phyloP scores from a whole-genome alignment of 2,329 filamentous ascomycete species.

The Sporothrix dimorphospora region DNA sequence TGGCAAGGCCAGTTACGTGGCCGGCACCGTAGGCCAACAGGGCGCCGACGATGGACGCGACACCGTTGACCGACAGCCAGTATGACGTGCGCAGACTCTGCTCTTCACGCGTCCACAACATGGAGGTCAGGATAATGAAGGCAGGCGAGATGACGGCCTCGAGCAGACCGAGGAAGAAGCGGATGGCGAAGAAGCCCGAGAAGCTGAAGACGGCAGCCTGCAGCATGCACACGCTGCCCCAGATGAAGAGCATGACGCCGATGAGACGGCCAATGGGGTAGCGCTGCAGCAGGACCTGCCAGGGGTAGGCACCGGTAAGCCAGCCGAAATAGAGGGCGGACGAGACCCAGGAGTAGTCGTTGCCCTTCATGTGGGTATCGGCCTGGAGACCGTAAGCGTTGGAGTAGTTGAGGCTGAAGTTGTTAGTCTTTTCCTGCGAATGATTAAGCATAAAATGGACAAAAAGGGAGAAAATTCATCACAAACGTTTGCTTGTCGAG shows the following conservation, averaged over 20 bases:
- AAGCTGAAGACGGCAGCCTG: conserved; percentile 43
- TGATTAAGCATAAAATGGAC: not conserved
- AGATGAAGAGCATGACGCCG: conserved; percentile 51
- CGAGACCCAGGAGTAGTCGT: conserved; percentile 50
- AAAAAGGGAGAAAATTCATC: no score
- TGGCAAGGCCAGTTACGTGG: conserved; percentile 29
- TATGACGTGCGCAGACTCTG: conserved; percentile 44
- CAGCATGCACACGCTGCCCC: conserved; percentile 37
- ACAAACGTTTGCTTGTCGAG: conserved; percentile 39
- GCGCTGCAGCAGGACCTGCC: conserved; percentile 47
- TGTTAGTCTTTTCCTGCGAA: not conserved
- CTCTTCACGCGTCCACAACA: conserved; percentile 45
- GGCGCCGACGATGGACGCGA: conserved; percentile 39
- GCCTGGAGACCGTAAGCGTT: conserved; percentile 49
- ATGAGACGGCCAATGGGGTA: conserved; percentile 48
- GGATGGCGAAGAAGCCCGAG: conserved; percentile 42
- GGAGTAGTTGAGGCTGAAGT: conserved; percentile 41
- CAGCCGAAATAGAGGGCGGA: conserved; percentile 50
- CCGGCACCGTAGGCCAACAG: conserved; percentile 41
- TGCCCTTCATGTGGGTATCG: conserved; percentile 46
- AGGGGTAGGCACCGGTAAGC: conserved; percentile 46
- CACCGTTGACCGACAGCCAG: conserved; percentile 42
- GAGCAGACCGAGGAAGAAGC: conserved; percentile 46
- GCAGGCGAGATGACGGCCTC: conserved; percentile 48
- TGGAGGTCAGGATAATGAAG: conserved; percentile 44